These are phyloP conservation scores for Paramecium primaurelia DNA, from an alignment of 73 alveolate species.

Conservation along the genomic window DNA sequence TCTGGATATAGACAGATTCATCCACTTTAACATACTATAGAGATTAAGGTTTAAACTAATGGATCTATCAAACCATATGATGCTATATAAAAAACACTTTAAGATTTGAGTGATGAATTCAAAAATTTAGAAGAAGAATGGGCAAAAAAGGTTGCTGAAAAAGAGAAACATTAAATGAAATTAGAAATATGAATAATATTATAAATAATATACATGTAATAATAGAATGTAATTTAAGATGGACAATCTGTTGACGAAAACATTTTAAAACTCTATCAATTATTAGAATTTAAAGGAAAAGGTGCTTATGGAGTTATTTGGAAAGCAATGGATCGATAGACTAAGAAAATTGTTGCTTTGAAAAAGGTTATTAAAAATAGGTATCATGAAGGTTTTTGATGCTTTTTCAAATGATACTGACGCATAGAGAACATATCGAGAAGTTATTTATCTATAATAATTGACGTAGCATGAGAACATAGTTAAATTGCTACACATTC, in stretches of 20 bases:
- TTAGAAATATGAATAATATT: not conserved
- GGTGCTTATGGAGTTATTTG: constrained; percentile 94
- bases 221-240: not conserved
- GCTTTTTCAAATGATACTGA: constrained; percentile 88
- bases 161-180: constrained; percentile 4
- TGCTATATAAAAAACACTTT: not conserved
- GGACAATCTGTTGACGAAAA: not conserved
- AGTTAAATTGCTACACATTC: constrained; percentile 64
- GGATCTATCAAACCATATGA: not conserved
- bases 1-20: constrained; percentile 14
- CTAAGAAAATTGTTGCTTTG: constrained; percentile 64
- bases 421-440: constrained; percentile 90
- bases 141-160: not conserved
- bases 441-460: constrained; percentile 84
- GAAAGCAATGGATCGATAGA: constrained; percentile 85
- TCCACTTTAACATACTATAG: not conserved
- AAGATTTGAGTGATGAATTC: not conserved
- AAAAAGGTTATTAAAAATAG: constrained; percentile 39
- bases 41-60: not conserved
- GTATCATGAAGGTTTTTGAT: constrained; percentile 72
- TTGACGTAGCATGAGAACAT: constrained; percentile 80
- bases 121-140: constrained; percentile 27
- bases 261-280: not conserved
- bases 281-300: constrained; percentile 66
- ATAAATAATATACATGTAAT: not conserved